Evolutionary conservation across 1,284 basidiomycete genomes (phyloP), one percentile per base, ranked within the genome.

Genomic region (Veloboletus limbatus): DNA sequence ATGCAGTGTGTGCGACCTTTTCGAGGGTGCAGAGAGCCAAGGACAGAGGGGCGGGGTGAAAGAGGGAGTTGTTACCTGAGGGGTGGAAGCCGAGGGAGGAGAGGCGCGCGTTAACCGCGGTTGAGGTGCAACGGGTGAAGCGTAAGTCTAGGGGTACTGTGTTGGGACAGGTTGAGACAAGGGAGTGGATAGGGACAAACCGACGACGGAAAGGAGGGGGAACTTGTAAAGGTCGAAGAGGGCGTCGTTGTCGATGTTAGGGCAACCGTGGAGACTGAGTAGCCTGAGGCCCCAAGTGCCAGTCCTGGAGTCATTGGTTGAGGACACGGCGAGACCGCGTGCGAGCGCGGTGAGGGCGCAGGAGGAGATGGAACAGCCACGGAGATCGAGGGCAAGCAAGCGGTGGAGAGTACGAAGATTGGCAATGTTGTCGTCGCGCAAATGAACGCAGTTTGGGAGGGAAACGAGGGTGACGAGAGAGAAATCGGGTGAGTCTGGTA

Each of bases 381-480:
- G 79, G 10, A 77, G 72, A 60, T 88, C 82, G n/a, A 88, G 66
- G 0, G 79, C 85, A 32, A 68, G 57, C 17, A 88, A 68, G 5
- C 69, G 68, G 53, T 76, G 75, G 8, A 88, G 69, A 6, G 63
- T 54, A 26, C 73, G 74, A 13, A 88, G 68, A 9, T 67, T 55
- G 17, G 70, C 45, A 16, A 85, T 68, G 31, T 73, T 76, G 17
- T 75, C 64, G 60, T 88, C 85, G 18, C 70, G 76, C 1, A 88
- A 66, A 16, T 76, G 67, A 6, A 47, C 32, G 54, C 81, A 81
- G 5, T 69, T 63, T 3, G 75, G 69, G 6, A 88, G 66, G 38
- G 82, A 71, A 14, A 88, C 61, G 14, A 85, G 58, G 4, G 85
- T 84, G 44, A 88, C 49, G 17, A 88, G 69, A 3, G 82, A 70